Conservation (phyloP, 495 filamentous ascomycete species). For the Aspergillus biplanus region DNA sequence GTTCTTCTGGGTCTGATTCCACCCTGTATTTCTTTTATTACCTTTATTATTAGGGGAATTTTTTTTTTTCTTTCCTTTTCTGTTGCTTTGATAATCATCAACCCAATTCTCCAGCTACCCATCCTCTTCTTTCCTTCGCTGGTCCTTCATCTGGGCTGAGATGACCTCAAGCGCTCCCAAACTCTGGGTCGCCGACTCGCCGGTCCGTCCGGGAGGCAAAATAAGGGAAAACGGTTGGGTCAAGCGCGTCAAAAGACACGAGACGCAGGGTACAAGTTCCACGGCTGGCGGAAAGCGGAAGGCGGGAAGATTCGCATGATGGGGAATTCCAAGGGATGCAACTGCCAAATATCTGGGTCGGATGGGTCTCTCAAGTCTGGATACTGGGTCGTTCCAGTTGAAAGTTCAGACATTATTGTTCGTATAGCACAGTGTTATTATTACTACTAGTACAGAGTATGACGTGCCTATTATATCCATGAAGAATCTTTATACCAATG, state of each 20-base stretch:
- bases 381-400: conserved; percentile 1
- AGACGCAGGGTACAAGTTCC: conserved; percentile 30
- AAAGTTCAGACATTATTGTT: background rate
- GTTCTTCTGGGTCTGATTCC: background rate
- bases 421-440: background rate
- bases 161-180: conserved; percentile 2
- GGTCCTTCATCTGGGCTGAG: background rate
- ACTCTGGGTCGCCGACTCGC: conserved; percentile 31
- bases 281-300: conserved; percentile 32
- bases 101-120: background rate
- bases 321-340: conserved; percentile 27
- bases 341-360: conserved; percentile 25
- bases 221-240: conserved; percentile 28
- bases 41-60: background rate
- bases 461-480: background rate
- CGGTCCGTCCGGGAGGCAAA: conserved; percentile 36
- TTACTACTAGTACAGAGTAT: background rate
- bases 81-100: background rate
- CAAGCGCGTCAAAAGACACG: conserved; percentile 32
- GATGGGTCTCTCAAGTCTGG: conserved; percentile 20
- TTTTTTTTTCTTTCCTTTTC: background rate
- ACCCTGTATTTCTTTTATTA: background rate
- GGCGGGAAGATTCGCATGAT: conserved; percentile 33
- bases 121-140: background rate
- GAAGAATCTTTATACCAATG: background rate